phyloP scores from a whole-genome alignment of 1,139 yeast species.

The Taphrina deformans region DNA sequence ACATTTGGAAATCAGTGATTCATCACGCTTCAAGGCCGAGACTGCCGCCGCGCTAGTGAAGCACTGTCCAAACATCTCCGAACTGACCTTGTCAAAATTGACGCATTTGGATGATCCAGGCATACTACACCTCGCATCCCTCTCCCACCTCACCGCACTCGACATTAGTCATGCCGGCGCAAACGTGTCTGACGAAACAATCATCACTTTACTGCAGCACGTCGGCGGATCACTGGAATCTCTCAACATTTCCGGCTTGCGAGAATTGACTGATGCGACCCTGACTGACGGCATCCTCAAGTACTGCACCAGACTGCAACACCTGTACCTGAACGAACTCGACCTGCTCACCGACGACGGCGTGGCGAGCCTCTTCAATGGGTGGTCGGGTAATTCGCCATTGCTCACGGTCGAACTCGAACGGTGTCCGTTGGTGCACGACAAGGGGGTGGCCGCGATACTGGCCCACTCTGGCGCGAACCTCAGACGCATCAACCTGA shows the following conservation, averaged over 20 bases:
- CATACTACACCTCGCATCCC: conserved; percentile 63
- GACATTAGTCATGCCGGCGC: conserved; percentile 50
- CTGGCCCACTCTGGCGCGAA: conserved; percentile 66
- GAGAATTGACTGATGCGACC: conserved; percentile 72
- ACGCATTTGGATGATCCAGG: conserved; percentile 67
- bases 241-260: conserved; percentile 47
- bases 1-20: conserved; percentile 67
- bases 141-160: conserved; percentile 56
- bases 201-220: conserved; percentile 35
- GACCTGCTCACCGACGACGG: conserved; percentile 72
- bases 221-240: conserved; percentile 56
- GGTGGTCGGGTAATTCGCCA: conserved; percentile 59
- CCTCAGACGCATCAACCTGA: conserved; percentile 65
- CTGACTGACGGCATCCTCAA: conserved; percentile 60
- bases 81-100: conserved; percentile 60
- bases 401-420: conserved; percentile 61
- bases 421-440: conserved; percentile 66
- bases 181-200: conserved; percentile 35
- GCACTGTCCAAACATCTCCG: conserved; percentile 55
- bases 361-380: conserved; percentile 56
- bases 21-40: conserved; percentile 76
- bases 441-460: conserved; percentile 60
- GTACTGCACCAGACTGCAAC: conserved; percentile 59
- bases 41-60: conserved; percentile 64
- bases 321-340: conserved; percentile 70